Conservation (phyloP, 345 rosid species). For the Aquilaria sinensis region DNA sequence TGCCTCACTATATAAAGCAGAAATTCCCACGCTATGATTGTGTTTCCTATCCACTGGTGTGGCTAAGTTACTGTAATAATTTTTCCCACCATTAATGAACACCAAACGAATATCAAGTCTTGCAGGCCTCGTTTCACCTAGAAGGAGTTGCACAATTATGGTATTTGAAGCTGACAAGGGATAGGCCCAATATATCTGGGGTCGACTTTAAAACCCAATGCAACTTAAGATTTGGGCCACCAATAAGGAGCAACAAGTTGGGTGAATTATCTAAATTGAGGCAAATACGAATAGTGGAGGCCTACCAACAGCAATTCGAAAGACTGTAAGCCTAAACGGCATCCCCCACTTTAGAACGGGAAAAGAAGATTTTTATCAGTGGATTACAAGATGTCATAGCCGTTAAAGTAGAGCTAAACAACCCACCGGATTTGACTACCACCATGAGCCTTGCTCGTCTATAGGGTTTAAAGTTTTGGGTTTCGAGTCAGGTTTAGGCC, state of each 20-base stretch:
- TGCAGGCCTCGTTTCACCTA: not conserved
- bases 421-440: not conserved
- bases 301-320: not conserved
- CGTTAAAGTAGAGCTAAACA: not conserved
- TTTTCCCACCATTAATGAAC: not conserved
- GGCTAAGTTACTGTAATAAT: not conserved
- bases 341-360: not conserved
- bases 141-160: not conserved
- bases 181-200: not conserved
- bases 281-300: not conserved
- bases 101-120: not conserved
- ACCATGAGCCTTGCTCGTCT: not conserved
- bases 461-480: not conserved
- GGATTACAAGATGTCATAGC: not conserved
- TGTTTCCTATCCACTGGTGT: not conserved
- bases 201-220: no score
- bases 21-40: not conserved
- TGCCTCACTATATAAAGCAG: not conserved
- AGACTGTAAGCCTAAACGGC: not conserved
- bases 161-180: not conserved
- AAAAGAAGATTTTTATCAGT: not conserved
- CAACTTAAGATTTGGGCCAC: not conserved
- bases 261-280: not conserved
- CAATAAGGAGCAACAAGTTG: not conserved
- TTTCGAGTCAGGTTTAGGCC: no score